These are phyloP conservation scores for Babesia sp. DNA, from an alignment of 169 alveolate species.

Conservation along the genomic window DNA sequence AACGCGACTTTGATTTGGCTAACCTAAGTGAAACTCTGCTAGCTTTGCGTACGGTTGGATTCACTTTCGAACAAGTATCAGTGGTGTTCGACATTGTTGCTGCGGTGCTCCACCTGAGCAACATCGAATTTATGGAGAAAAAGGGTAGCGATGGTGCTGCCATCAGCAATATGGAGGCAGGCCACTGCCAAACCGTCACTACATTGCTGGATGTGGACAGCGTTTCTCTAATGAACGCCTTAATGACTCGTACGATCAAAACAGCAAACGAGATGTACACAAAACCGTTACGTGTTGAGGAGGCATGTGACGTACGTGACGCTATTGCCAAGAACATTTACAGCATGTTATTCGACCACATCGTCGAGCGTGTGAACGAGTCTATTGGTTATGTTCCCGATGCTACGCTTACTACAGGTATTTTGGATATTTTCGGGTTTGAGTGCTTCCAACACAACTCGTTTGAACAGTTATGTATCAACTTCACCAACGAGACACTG, in stretches of 20 bases:
- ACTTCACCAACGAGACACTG: constrained; percentile 96
- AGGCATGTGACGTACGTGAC: constrained; percentile 88
- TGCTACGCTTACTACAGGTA: constrained; percentile 83
- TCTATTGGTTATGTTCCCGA: constrained; percentile 81
- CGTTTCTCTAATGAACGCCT: constrained; percentile 66
- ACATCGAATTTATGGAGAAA: constrained; percentile 81
- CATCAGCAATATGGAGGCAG: constrained; percentile 62
- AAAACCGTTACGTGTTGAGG: constrained; percentile 78
- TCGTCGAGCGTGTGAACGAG: constrained; percentile 91
- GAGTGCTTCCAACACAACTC: constrained; percentile 94
- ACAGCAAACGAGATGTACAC: constrained; percentile 77
- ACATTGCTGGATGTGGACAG: constrained; percentile 70
- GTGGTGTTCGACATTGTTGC: constrained; percentile 79
- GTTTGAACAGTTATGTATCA: constrained; percentile 96
- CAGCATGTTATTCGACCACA: constrained; percentile 92
- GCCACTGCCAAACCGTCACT: constrained; percentile 67
- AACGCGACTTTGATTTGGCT: constrained; percentile 84
- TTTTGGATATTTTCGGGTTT: constrained; percentile 96
- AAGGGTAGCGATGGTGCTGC: constrained; percentile 73
- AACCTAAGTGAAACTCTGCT: constrained; percentile 82
- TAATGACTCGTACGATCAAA: constrained; percentile 73
- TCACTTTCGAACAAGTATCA: constrained; percentile 77
- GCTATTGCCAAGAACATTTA: constrained; percentile 96
- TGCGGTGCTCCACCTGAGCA: constrained; percentile 87
- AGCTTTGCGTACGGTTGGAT: constrained; percentile 87